These are phyloP conservation scores for Eucalyptus tenuipes DNA, from an alignment of 345 rosid species.

Conservation along the genomic window DNA sequence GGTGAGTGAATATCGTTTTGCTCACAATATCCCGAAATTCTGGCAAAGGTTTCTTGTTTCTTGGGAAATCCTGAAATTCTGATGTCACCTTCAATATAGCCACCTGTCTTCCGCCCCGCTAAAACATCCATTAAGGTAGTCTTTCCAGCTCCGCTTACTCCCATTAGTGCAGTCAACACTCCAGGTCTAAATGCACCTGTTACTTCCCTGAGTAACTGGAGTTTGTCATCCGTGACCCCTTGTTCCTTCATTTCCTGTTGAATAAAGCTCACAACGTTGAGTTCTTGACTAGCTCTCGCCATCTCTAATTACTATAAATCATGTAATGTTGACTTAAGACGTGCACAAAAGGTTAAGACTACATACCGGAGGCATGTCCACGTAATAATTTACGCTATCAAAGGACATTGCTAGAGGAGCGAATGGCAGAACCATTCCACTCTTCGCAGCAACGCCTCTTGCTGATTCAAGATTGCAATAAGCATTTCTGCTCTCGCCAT, in stretches of 20 bases:
- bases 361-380: conserved; percentile 48
- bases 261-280: neutral
- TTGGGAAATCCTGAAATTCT: conserved; percentile 27
- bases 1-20: conserved; percentile 10
- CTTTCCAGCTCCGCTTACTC: conserved; percentile 42
- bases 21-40: conserved; percentile 11
- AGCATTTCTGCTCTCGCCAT: conserved; percentile 13
- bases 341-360: neutral
- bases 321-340: neutral
- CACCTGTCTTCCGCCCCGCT: conserved; percentile 33
- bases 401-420: conserved; percentile 50
- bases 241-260: conserved; percentile 31
- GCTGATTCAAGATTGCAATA: conserved; percentile 8
- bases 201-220: conserved; percentile 23
- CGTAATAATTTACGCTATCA: conserved; percentile 29
- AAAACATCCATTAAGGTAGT: conserved; percentile 38
- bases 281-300: neutral
- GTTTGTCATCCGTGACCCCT: conserved; percentile 20
- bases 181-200: conserved; percentile 36
- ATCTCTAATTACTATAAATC: neutral
- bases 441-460: conserved; percentile 27
- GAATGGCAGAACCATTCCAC: conserved; percentile 50
- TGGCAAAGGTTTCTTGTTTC: conserved; percentile 16
- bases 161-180: conserved; percentile 32
- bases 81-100: conserved; percentile 28